Evolutionary conservation across 1,284 basidiomycete genomes (phyloP), one percentile per base, ranked within the genome.

Genomic region (Athelia psychrophila): DNA sequence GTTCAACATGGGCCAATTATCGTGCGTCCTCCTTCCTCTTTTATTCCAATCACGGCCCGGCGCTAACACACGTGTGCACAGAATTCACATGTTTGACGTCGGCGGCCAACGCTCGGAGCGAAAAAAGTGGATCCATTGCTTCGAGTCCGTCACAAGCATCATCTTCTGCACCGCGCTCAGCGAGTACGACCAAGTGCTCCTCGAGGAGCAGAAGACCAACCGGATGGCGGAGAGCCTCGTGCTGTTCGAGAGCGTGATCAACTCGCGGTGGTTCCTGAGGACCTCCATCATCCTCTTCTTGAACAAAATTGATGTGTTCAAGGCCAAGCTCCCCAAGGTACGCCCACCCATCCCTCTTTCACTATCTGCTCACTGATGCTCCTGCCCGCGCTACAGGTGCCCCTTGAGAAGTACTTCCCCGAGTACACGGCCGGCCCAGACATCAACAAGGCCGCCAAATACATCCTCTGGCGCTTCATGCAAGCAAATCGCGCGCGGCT

Each of bases 401-500:
- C 95, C 2, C 74, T 98, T 16, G 91, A 95, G 51, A 79, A 83
- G 54, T 96, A 93, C 69, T 98, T 98, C 69, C 88, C 93, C 1
- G 96, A 98, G 64, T 99, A 98, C 70, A 93, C 93, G 0, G 92
- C 93, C 33, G 95, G 95, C 1, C 71, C 69, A 8, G 95, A 98
- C 64, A 92, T 98, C 68, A 97, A 97, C 77, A 98, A 98, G 71
- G 96, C 94, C 2, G 94, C 95, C 3, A 98, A 98, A 67, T 99
- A 96, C 65, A 97, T 98, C 55, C 74, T 98, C 20, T 98, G 95
- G 96, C 77, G 93, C 58, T 98, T 98, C 61, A 97, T 95, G 75
- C 93, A 97, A 69, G 90, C 91, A 42, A 99, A 99, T 65, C 76
- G 94, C 23, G 93, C 93, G 32, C 74, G 89, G 50, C 68, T 97